Base-by-base conservation (phyloP, 2,329 filamentous ascomycete species). In the Penicillium rolfsii region DNA sequence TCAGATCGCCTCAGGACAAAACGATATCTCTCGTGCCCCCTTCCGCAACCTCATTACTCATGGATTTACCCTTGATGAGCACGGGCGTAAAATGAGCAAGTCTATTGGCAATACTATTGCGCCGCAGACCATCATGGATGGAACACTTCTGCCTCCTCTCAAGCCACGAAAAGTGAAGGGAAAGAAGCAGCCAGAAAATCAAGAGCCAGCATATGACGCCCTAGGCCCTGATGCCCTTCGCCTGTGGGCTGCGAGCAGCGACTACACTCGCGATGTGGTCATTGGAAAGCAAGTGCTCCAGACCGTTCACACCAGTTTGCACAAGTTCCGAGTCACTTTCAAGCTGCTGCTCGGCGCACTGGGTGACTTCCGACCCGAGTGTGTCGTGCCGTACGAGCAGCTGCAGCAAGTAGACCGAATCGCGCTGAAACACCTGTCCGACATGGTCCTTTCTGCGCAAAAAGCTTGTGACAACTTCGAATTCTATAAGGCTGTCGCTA, bases 81-180 rank as follows among this genome's bases (percentile, higher is more conserved):
- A 90, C 38, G 93, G 93, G n/a, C 92, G 91, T 73, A 99, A 99
- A 77, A 99, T 99, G 95, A 97, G 93, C 74, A 99, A 99, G 77
- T 97, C 93, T 0, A 80, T 97, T 1, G 95, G 95, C 16, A 99
- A 99, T 71, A 89, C 91, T 30, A 87, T 98, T 58, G 84, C 87
- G 0, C 93, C 94, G 0, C 81, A 85, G 6, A 83, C 97, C 64
- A 93, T 99, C 66, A 95, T 97, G 82, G 86, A 91, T 55, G 94
- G 94, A 6, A 87, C 88, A 3, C 81, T 97, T 11, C 78, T 96
- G 14, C 90, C 90, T 5, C 87, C 89, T 0, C 72, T 89, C 40
- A 91, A 90, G 72, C 77, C 78, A 46, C 89, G 87, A 70, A 89
- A 89, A 66, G 74, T 79, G 48, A 84, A 83, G 55, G 82, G 81